Evolutionary conservation across 1,284 basidiomycete species (phyloP), one percentile per base, ranked within the genome.

Genomic region (Sanghuangporus baumii): DNA sequence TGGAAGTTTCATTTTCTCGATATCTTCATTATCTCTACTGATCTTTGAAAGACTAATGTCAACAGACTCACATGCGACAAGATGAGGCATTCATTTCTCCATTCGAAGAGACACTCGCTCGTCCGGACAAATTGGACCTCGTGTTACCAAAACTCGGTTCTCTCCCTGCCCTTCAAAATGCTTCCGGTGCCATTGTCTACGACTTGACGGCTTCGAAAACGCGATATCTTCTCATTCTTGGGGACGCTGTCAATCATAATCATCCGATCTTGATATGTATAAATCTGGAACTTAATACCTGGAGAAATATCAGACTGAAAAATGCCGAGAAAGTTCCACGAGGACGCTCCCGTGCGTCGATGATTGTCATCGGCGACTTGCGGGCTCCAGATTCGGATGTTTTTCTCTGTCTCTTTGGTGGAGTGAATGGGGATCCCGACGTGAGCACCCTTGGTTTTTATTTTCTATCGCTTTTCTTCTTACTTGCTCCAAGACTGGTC

Each of bases 351-450:
- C 16, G 31, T 9, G 60, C 26, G 6, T 26, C 40, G 16, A 61
- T 61, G 60, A 43, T 61, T 9, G 37, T 61, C 5, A 37, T 31
- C 8, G 60, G 60, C 14, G n/a, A 48, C 4, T 12, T 55, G 9
- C 37, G 54, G 7, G 31, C 31, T n/a, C 31, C 20, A 9, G 31
- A 18, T 7, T 9, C 20, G 3, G 51, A 60, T 8, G 16, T 56
- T 5, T 56, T 37, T 56, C 54, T 61, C 6, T 48, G 41, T 37
- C 43, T 61, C n/a, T 61, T 61, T 23, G 60, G 60, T 5, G 60
- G 60, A 16, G 36, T 55, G 9, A 52, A 56, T n/a, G 55, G 57
- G 40, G 52, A 56, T 18, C 16, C 16, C 7, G 43, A 46, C 16
- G 43, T 46, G 20, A 46, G 43, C 16, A 31, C 26, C 26, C 26